Conservation (phyloP, 2,329 filamentous ascomycete species). For the Thyridium curvatum region DNA sequence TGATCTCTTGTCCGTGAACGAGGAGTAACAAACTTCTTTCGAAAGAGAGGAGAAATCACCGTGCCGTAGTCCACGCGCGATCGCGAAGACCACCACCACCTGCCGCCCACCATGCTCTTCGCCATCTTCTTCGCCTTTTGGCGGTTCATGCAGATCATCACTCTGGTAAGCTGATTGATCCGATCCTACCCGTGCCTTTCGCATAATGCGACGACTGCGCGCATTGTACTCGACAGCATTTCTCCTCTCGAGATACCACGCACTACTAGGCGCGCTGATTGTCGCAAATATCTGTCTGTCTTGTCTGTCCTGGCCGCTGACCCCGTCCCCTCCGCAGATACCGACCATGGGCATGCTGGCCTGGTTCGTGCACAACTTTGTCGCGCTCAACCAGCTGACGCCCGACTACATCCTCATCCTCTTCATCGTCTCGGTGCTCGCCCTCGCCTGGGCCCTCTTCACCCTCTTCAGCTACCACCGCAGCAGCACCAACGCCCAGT, state of each 20-base stretch:
- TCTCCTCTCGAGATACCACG: background rate
- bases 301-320: background rate
- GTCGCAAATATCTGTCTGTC: constrained; percentile 1
- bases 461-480: constrained; percentile 64
- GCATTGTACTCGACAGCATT: background rate
- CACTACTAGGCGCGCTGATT: background rate
- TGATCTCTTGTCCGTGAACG: too few relatives aligned
- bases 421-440: constrained; percentile 62
- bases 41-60: too few relatives aligned
- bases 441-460: constrained; percentile 55
- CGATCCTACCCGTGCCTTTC: background rate
- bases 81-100: too few relatives aligned
- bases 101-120: constrained; percentile 3
- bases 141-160: constrained; percentile 56
- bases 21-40: too few relatives aligned
- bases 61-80: too few relatives aligned
- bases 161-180: constrained; percentile 40
- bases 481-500: constrained; percentile 51
- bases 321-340: constrained; percentile 41
- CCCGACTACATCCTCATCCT: constrained; percentile 58
- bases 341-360: constrained; percentile 61
- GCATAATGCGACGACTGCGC: background rate
- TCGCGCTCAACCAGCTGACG: constrained; percentile 48
- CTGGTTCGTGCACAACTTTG: constrained; percentile 59
- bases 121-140: constrained; percentile 55